Base-by-base conservation (phyloP, 805 yeast genomes). In the Saturnispora dispora region DNA sequence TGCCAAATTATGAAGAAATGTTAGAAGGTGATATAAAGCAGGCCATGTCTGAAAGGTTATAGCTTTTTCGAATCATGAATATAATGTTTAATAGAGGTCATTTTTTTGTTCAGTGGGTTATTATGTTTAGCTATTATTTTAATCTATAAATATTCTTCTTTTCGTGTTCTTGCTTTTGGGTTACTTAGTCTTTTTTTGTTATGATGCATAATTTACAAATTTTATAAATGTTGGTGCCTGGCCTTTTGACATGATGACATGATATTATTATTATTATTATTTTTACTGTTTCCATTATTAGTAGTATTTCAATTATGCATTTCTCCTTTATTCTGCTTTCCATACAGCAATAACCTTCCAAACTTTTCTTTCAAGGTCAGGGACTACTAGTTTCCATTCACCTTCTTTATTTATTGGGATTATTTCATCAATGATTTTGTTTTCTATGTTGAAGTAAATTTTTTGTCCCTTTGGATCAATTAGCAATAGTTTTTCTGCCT, bases 261-360 rank as follows among this genome's bases (percentile, higher is more conserved):
- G 41, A 7, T 37, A 18, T 22, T 30, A 47, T 41, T 47, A 40
- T 47, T 47, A 28, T 30, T 39, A 18, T 47, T 22, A 39, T 35
- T 30, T 17, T 46, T 37, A 40, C 39, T 32, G n/a, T 30, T 10
- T 18, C 4, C 15, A 30, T 13, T 30, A 30, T 13, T 30, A 30
- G 3, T 30, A 18, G 2, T 44, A 13, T 30, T 28, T 28, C 36
- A 18, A 10, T 44, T 44, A 44, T 44, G 20, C 17, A 11, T 30
- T 13, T 25, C 25, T 17, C 17, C 23, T 7, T 51, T 48, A 57
- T 35, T 48, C 17, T 9, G 51, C 50, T 32, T 72, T 71, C 99
- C 99, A 91, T 66, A 89, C 96, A 13, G 95, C 89, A 68, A 87
- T 88, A 3, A 86, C 88, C 60, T 88, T 84, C 88, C 96, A 87